Base-by-base conservation (phyloP, 2,329 filamentous ascomycete species). In the Sporothrix schenckii region DNA sequence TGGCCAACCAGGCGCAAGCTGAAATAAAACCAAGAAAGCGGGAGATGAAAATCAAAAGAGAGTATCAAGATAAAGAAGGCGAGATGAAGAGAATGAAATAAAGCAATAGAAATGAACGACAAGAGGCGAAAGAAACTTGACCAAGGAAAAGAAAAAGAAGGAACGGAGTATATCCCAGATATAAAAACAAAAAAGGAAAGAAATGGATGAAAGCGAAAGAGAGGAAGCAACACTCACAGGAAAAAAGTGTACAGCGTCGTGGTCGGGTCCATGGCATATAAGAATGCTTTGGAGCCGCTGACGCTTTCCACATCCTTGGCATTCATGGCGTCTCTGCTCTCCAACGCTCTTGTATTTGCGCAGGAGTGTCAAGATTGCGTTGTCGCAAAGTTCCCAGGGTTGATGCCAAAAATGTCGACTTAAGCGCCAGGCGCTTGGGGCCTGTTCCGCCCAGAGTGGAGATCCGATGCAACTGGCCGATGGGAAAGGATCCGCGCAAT, bases 241-340 rank as follows among this genome's bases (percentile, higher is more conserved):
- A 88, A 84, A 78, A 91, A 91, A 72, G 89, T 90, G 77, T 90
- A 85, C 74, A 91, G 86, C 71, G 89, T 89, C 27, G 88, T 90
- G 54, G 83, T 83, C 68, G 86, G 86, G 79, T 88, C 86, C 86
- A 88, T 87, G 77, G 68, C 69, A 54, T 66, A 69, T 68, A 70
- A 69, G 68, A 63, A 60, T 53, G 54, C 16, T 24, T 50, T 58
- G 11, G 65, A 44, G 19, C 39, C 52, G 19, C 52, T 16, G 41
- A 47, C 54, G 41, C 27, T 10, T 11, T 63, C 54, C 52, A 39
- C 60, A 14, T 65, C 44, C 41, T 49, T 50, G 60, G 44, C n/a
- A 9, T 50, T 50, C 60, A 65, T 49, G 34, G 44, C n/a, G 58
- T 44, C 58, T 47, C 60, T 69, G 21, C 21, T 52, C 21, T 75